These are phyloP conservation scores for Mycena alexandri DNA, from an alignment of 768 basidiomycete genomes.

Conservation along the genomic window DNA sequence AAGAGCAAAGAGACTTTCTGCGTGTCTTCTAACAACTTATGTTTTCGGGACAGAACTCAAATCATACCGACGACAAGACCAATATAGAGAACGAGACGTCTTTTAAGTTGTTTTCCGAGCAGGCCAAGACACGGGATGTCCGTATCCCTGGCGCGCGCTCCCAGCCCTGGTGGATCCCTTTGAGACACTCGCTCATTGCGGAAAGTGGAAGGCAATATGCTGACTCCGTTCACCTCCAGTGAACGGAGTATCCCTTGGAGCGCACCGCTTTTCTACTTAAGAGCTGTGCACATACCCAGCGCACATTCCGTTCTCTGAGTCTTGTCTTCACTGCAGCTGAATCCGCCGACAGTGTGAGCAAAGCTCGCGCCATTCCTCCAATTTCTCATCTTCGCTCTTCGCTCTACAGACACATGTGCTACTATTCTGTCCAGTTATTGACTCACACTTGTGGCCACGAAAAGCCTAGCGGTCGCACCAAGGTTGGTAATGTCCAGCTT, in stretches of 20 bases:
- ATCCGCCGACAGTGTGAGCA: not conserved
- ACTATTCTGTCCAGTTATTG: conserved; percentile 54
- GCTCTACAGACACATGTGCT: conserved; percentile 52
- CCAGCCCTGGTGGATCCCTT: not conserved
- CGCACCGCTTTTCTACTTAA: not conserved
- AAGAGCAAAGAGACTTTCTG: too few species aligned
- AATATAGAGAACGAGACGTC: too few species aligned
- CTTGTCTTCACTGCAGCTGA: not conserved
- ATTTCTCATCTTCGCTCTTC: not conserved
- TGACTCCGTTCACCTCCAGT: not conserved
- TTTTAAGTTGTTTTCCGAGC: too few species aligned
- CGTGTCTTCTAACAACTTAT: too few species aligned
- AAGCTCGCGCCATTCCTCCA: not conserved
- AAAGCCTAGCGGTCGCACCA: conserved; percentile 40
- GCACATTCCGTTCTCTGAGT: not conserved
- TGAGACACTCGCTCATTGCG: not conserved
- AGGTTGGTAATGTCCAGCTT: conserved; percentile 35
- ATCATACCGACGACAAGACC: too few species aligned
- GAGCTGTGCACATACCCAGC: not conserved
- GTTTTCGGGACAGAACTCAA: too few species aligned
- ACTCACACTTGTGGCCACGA: conserved; percentile 55
- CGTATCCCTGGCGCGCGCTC: too few species aligned
- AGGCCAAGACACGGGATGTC: too few species aligned
- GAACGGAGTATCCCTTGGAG: not conserved
- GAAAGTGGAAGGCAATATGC: not conserved